Conservation (phyloP, 1,139 yeast species). For the Yamadazyma dushanensis region DNA sequence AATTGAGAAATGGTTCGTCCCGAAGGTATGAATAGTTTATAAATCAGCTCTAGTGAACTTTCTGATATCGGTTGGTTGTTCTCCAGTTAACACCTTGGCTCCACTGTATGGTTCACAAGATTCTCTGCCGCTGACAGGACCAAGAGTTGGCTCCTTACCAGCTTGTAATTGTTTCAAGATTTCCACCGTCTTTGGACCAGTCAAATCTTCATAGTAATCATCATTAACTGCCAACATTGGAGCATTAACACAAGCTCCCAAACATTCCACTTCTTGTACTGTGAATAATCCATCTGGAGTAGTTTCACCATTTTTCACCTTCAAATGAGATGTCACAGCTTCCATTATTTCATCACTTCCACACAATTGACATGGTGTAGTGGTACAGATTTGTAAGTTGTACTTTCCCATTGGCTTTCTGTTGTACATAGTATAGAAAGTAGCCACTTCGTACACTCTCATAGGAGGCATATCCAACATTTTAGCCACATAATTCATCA, state of each 20-base stretch:
- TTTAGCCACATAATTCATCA: slow-evolving; percentile 91
- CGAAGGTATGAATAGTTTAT: slow-evolving; percentile 12
- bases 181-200: slow-evolving; percentile 62
- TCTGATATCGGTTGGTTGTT: slow-evolving; percentile 69
- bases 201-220: slow-evolving; percentile 81
- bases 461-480: slow-evolving; percentile 88
- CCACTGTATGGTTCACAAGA: slow-evolving; percentile 81
- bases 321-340: slow-evolving; percentile 62
- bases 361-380: slow-evolving; percentile 88
- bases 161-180: slow-evolving; percentile 63
- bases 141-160: slow-evolving; percentile 61
- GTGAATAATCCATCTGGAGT: slow-evolving; percentile 77
- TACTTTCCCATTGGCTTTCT: slow-evolving; percentile 86
- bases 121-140: slow-evolving; percentile 70
- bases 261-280: slow-evolving; percentile 85
- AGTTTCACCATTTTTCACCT: slow-evolving; percentile 76
- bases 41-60: slow-evolving; percentile 42
- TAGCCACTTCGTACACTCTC: slow-evolving; percentile 94
- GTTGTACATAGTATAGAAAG: slow-evolving; percentile 91
- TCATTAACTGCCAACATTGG: slow-evolving; percentile 88
- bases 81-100: slow-evolving; percentile 58
- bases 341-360: slow-evolving; percentile 78
- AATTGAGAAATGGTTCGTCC: slow-evolving; percentile 1
- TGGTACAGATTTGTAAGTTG: slow-evolving; percentile 84
- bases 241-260: slow-evolving; percentile 91